Conservation (phyloP, 2,329 filamentous ascomycete genomes). For the Aaosphaeria arxii region DNA sequence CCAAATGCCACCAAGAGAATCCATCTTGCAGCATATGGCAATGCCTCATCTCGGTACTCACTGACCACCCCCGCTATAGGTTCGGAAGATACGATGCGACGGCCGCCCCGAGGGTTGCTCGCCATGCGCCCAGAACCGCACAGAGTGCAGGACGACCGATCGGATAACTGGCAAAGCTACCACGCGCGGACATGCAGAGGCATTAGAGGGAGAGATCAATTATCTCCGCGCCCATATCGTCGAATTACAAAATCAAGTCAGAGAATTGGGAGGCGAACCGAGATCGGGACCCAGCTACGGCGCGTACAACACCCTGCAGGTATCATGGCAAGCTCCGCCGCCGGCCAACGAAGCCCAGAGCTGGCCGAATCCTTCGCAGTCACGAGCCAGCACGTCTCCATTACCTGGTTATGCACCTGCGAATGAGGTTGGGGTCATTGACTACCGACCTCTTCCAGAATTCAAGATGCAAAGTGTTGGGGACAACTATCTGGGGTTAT, state of each 20-base stretch:
- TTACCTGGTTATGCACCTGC: conserved; percentile 22
- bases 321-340: conserved; percentile 13
- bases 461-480: conserved; percentile 49
- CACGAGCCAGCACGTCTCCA: conserved; percentile 21
- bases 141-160: conserved; percentile 81
- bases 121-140: conserved; percentile 72
- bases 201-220: conserved; percentile 70
- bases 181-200: conserved; percentile 73
- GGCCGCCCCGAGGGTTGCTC: conserved; percentile 76
- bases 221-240: conserved; percentile 65
- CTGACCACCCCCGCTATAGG: conserved; percentile 41
- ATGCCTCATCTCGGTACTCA: neutral
- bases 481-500: conserved; percentile 66
- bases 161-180: conserved; percentile 80
- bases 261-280: conserved; percentile 59
- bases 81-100: conserved; percentile 87
- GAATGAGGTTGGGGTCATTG: conserved; percentile 11
- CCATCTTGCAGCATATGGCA: neutral
- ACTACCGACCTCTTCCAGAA: conserved; percentile 38
- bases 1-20: neutral
- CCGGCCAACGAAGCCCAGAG: conserved; percentile 13
- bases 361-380: conserved; percentile 19
- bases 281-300: conserved; percentile 44
- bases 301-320: conserved; percentile 11
- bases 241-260: conserved; percentile 66